These are phyloP conservation scores for Rhexocercosporidium sp. DNA, from an alignment of 2,329 filamentous ascomycete species.

Conservation along the genomic window DNA sequence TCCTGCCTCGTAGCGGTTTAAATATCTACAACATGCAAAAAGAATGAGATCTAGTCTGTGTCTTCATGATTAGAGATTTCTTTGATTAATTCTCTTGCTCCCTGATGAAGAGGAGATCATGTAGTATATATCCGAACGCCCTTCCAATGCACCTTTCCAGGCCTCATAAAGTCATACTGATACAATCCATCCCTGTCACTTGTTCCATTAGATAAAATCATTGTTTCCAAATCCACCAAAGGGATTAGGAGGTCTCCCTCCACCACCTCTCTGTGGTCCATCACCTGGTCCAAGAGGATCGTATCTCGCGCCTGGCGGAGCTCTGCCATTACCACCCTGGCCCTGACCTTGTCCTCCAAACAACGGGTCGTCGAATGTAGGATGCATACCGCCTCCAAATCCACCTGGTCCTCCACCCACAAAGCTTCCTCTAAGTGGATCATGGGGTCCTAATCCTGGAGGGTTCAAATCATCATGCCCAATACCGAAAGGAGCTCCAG, in stretches of 20 bases:
- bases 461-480: constrained; percentile 90
- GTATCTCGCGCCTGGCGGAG: constrained; percentile 87
- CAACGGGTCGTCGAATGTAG: constrained; percentile 89
- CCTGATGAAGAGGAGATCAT: not conserved
- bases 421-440: constrained; percentile 75
- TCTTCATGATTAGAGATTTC: not conserved
- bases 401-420: constrained; percentile 62
- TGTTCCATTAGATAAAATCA: constrained; percentile 56
- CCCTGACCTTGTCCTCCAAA: constrained; percentile 66
- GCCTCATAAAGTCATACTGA: not conserved
- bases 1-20: too few relatives aligned
- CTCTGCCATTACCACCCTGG: constrained; percentile 66
- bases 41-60: not conserved
- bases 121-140: not conserved
- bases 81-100: not conserved
- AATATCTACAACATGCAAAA: too few relatives aligned
- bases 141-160: not conserved
- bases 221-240: constrained; percentile 61
- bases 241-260: constrained; percentile 56
- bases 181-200: not conserved
- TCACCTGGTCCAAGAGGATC: constrained; percentile 82
- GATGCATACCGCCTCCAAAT: constrained; percentile 86
- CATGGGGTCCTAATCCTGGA: constrained; percentile 81
- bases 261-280: constrained; percentile 53
- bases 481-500: constrained; percentile 67